Percentiles rank a stretch among this genome's conserved stretches.
phyloP scores from a whole-genome alignment of 106 monocot species.

The Acanthochlamys bracteata region DNA sequence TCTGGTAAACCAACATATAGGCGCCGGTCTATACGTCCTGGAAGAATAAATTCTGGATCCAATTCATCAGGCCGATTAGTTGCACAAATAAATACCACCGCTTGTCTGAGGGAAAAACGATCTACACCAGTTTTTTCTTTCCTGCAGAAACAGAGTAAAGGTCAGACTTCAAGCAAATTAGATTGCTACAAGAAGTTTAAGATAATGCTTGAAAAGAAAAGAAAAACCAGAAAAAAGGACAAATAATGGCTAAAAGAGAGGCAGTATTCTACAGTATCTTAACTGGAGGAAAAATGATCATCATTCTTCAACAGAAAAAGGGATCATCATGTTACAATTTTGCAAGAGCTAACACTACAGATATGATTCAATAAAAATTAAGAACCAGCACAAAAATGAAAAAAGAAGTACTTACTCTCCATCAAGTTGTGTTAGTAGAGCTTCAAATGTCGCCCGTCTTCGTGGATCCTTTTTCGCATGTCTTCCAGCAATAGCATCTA shows the following conservation, averaged over 20 bases:
- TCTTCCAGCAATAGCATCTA: conserved; percentile 90
- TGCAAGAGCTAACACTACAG: no score
- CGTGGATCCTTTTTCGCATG: conserved; percentile 81
- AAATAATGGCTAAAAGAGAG: no score
- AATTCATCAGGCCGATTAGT: conserved; percentile 88
- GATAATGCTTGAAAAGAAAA: not conserved
- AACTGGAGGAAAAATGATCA: no score
- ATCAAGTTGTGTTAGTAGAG: conserved; percentile 78
- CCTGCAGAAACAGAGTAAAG: conserved; percentile 24
- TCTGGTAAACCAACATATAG: conserved; percentile 76
- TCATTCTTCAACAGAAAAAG: no score
- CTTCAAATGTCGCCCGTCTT: conserved; percentile 75
- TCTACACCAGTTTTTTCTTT: conserved; percentile 78
- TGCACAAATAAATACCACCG: conserved; percentile 85
- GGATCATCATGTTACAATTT: no score
- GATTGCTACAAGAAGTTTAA: no score
- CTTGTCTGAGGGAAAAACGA: conserved; percentile 76
- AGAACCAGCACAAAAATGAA: no score
- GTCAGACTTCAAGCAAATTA: no score
- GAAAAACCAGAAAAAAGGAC: no score
- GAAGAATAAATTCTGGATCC: conserved; percentile 64
- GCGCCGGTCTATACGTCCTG: conserved; percentile 75
- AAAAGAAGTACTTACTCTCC: conserved; percentile 49
- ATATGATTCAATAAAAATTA: no score
- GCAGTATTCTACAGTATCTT: no score